Base-by-base conservation (phyloP, 1,284 basidiomycete genomes). In the Irpex sp. region DNA sequence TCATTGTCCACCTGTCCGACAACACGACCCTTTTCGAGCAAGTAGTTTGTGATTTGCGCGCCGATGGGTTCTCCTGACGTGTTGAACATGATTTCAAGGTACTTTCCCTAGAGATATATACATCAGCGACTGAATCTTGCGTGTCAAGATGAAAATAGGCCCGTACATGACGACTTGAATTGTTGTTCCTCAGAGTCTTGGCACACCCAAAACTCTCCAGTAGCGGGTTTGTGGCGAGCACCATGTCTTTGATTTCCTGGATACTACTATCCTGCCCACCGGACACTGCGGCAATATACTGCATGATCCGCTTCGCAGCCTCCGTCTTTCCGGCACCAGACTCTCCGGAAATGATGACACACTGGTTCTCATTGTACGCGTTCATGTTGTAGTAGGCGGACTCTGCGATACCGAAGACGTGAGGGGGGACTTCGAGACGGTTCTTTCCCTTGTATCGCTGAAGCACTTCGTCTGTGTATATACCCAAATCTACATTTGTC, bases 21-120 rank as follows among this genome's bases (percentile, higher is more conserved):
- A 12, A 99, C 94, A 66, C 97, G 93, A 59, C 91, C 91, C 78
- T 99, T 99, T 77, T 99, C 97, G 64, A 99, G 80, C 28, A 99
- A 84, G 72, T 99, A 99, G 75, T 99, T 99, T 14, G 97, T 99
- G 70, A 99, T 99, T 72, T 96, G 94, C 2, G 96, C 97, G 59
- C 97, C 97, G 45, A 99, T 88, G 16, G 97, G 97, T 71, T 96
- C 92, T 57, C 96, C 96, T 18, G 89, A 82, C 28, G 82, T 78
- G 71, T 99, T 97, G 78, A 99, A 99, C 93, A 98, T 98, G 75
- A 99, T 98, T 76, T 99, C 96, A 28, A 99, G 82, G 74, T 99
- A 99, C 82, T 99, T 99, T 57, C 97, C 96, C 93, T 96, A 67
- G 21, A 18, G 1, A 19, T 36, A 12, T 4, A 3, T 42, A 56